Base-by-base conservation (phyloP, 2,329 filamentous ascomycete genomes). In the Microdochium nivale region DNA sequence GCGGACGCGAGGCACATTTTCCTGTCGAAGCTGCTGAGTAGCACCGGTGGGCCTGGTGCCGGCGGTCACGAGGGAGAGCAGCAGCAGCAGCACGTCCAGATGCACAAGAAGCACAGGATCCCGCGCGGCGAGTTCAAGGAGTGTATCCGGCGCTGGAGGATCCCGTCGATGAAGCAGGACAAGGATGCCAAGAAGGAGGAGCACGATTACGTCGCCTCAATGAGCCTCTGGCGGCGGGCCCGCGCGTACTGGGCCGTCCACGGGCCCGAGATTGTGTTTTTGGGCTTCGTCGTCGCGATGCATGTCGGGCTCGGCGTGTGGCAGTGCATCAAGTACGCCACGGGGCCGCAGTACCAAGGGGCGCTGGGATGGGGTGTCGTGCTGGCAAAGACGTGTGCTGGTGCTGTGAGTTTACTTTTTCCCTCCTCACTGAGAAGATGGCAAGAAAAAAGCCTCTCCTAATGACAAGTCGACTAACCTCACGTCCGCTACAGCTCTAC, bases 321-420 rank as follows among this genome's bases (percentile, higher is more conserved):
- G 78, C 77, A 82, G 56, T 63, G 77, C 11, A 68, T 79, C 59
- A 79, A 76, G 54, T 81, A 80, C 58, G 60, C 73, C 47, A 73
- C 68, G 0, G 69, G 66, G 1, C 58, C 64, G 1, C 55, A 67
- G 11, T 78, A 76, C 52, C 71, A 72, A 16, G 70, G 68, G 14
- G 78, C 73, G 0, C 74, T 80, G 19, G 79, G 77, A 13, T 80
- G 77, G 76, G 79, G 78, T 5, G 71, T 78, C 8, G 74, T 79
- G 3, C 59, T 82, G 49, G 74, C 78, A 3, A 82, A 81, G 62
- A 73, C 75, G 0, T 74, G 67, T 44, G 77, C 78, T 10, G 79
- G 79, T 3, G 0, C 58, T 82, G 1, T 81, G 80, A 44, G 40
- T 24, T 21, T n/a, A n/a, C n/a, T n/a, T 23, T 23, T 44, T 24